Conservation (phyloP, 148 eudicot species). For the Chenopodium quinoa region DNA sequence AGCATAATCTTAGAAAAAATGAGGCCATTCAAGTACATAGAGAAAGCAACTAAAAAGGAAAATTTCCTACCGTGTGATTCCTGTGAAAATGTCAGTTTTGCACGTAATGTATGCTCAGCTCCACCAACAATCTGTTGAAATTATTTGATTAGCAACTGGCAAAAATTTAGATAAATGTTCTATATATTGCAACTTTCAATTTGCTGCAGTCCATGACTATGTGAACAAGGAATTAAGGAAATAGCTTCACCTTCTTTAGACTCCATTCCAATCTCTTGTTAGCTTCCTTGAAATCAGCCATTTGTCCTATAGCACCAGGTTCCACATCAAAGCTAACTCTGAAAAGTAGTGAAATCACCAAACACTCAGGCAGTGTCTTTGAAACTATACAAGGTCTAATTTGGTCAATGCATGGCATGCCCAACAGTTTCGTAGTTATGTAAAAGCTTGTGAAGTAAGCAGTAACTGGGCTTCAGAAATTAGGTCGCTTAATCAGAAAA, state of each 20-base stretch:
- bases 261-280: conserved; percentile 86
- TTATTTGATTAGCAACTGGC: conserved; percentile 23
- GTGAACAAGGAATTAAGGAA: conserved; percentile 11
- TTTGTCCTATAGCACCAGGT: conserved; percentile 85
- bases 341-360: conserved; percentile 15
- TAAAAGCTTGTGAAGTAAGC: neutral
- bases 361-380: neutral
- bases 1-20: neutral
- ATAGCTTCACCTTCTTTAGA: conserved; percentile 61
- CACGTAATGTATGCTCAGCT: conserved; percentile 87
- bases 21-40: neutral
- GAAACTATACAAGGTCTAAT: neutral
- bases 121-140: conserved; percentile 83
- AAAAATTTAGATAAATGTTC: neutral
- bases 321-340: conserved; percentile 93
- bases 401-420: too few relatives aligned
- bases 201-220: neutral
- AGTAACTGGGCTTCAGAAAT: neutral
- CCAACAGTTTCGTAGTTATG: neutral
- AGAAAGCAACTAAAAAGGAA: neutral
- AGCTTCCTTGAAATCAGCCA: conserved; percentile 90
- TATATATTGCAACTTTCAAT: conserved; percentile 9
- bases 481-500: neutral
- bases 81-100: conserved; percentile 85
- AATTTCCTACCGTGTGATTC: conserved; percentile 69